These are phyloP conservation scores for Cryptosporidium meleagridis DNA, from an alignment of 169 alveolate genomes.

Conservation along the genomic window DNA sequence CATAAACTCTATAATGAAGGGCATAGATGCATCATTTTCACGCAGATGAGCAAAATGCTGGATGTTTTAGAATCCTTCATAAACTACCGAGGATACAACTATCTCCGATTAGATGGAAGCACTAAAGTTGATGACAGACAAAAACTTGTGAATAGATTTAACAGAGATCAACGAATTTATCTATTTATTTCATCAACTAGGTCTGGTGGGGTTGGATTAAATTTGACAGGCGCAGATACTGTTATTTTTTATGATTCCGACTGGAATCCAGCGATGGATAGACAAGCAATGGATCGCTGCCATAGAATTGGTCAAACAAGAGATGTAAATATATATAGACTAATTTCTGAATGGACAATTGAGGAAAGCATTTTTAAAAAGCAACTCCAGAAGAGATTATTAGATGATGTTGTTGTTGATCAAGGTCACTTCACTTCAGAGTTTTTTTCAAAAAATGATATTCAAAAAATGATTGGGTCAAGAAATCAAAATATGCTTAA, in stretches of 20 bases:
- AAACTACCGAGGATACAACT: constrained; percentile 93
- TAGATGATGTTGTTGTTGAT: constrained; percentile 96
- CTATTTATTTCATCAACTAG: constrained; percentile 98
- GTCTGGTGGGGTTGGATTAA: constrained; percentile 98
- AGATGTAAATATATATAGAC: constrained; percentile 96
- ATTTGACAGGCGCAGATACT: constrained; percentile 98
- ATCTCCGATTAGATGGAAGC: constrained; percentile 97
- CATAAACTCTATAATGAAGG: constrained; percentile 90
- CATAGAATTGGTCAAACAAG: constrained; percentile 98
- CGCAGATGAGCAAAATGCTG: constrained; percentile 97
- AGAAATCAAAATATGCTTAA: constrained; percentile 64
- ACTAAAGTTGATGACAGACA: constrained; percentile 96
- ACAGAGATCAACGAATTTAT: constrained; percentile 92
- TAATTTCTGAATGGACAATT: constrained; percentile 94
- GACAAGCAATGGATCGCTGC: constrained; percentile 98
- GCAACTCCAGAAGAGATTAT: constrained; percentile 94
- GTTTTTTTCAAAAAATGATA: constrained; percentile 47
- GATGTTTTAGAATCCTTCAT: constrained; percentile 96
- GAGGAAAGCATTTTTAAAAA: constrained; percentile 98
- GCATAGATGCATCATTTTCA: constrained; percentile 94
- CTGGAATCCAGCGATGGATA: constrained; percentile 99
- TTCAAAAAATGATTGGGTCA: constrained; percentile 69
- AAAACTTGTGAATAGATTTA: constrained; percentile 94
- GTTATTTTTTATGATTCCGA: constrained; percentile 99
- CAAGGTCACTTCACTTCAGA: constrained; percentile 91